phyloP scores from a whole-genome alignment of 2,329 filamentous ascomycete genomes.

The Fusarium sp. region DNA sequence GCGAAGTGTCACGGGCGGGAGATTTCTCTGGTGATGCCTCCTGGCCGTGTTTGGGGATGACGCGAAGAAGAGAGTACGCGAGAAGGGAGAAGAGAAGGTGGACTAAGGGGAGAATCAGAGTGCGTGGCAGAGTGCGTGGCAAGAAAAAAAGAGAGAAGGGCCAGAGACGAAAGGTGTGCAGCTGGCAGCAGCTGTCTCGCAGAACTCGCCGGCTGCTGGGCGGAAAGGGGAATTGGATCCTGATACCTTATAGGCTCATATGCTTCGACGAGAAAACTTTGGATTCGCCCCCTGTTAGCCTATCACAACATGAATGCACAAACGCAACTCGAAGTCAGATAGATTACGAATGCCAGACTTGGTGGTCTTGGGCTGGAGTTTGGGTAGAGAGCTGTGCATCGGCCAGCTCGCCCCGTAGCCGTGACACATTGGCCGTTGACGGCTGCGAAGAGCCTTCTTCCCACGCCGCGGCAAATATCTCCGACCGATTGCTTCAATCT shows the following conservation, averaged over 20 bases:
- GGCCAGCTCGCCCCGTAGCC: conserved; percentile 1
- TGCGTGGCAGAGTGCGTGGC: conserved; percentile 19
- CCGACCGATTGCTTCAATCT: conserved; percentile 11
- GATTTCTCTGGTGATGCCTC: conserved; percentile 16
- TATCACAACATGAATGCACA: conserved; percentile 42
- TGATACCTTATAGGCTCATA: conserved; percentile 32
- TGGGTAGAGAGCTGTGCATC: conserved; percentile 6
- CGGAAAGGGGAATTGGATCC: conserved; percentile 24
- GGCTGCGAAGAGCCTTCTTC: conserved; percentile 16
- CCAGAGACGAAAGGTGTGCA: conserved; percentile 32
- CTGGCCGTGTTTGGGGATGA: conserved; percentile 18
- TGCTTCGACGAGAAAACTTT: neutral
- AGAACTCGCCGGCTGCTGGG: conserved; percentile 33
- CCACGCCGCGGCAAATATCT: conserved; percentile 12
- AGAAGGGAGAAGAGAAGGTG: conserved; percentile 8
- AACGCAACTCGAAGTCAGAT: conserved; percentile 28
- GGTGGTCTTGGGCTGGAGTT: conserved; percentile 1
- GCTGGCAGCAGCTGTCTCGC: conserved; percentile 44
- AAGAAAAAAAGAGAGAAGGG: conserved; percentile 19
- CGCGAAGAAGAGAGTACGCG: conserved; percentile 11
- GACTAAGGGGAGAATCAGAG: conserved; percentile 12
- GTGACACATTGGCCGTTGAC: conserved; percentile 22
- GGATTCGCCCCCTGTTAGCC: conserved; percentile 19
- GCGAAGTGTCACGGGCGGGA: conserved; percentile 6
- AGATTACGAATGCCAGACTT: conserved; percentile 22